A percentile compares a stretch with the other conserved stretches of the same genome.
phyloP scores from a whole-genome alignment of 768 basidiomycete species.

The Gelatoporia subvermispora region DNA sequence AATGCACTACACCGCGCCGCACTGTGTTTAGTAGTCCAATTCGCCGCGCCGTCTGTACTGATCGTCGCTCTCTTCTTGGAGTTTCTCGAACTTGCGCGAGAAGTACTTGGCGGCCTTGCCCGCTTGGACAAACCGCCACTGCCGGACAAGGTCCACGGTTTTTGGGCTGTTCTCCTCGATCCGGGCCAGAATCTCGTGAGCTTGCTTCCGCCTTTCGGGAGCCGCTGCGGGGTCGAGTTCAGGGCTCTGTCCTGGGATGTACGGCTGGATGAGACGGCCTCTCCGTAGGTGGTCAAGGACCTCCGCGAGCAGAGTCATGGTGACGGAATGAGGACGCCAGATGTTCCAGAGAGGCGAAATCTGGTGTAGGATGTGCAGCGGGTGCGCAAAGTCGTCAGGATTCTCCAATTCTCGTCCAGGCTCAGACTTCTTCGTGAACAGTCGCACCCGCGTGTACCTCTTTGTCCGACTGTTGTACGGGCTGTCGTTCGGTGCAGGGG shows the following conservation, averaged over 20 bases:
- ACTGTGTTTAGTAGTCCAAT: no score
- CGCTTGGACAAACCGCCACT: slow-evolving; percentile 18
- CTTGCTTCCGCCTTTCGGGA: slow-evolving; percentile 24
- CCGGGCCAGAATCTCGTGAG: slow-evolving; percentile 36
- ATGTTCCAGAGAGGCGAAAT: slow-evolving; percentile 59
- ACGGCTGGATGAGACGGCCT: slow-evolving; percentile 45
- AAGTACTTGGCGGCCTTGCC: slow-evolving; percentile 3
- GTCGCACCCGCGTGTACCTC: neutral
- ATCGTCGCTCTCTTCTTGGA: no score
- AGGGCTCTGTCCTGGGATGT: slow-evolving; percentile 23
- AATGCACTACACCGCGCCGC: no score
- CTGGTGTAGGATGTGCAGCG: slow-evolving; percentile 56
- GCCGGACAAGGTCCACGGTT: slow-evolving; percentile 26
- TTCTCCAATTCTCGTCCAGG: neutral
- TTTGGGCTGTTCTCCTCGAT: slow-evolving; percentile 51
- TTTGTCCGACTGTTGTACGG: slow-evolving; percentile 11
- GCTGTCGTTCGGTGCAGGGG: slow-evolving; percentile 6
- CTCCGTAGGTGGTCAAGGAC: slow-evolving; percentile 44
- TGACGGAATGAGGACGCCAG: slow-evolving; percentile 59
- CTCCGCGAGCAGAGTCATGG: slow-evolving; percentile 42
- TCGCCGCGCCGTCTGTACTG: neutral
- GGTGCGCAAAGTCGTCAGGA: slow-evolving; percentile 48
- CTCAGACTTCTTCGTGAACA: slow-evolving; percentile 5
- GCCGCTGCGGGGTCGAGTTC: slow-evolving; percentile 15
- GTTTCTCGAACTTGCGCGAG: neutral